Evolutionary conservation across 2,329 filamentous ascomycete species (phyloP).

Genomic region (Paecilomyces sp.): DNA sequence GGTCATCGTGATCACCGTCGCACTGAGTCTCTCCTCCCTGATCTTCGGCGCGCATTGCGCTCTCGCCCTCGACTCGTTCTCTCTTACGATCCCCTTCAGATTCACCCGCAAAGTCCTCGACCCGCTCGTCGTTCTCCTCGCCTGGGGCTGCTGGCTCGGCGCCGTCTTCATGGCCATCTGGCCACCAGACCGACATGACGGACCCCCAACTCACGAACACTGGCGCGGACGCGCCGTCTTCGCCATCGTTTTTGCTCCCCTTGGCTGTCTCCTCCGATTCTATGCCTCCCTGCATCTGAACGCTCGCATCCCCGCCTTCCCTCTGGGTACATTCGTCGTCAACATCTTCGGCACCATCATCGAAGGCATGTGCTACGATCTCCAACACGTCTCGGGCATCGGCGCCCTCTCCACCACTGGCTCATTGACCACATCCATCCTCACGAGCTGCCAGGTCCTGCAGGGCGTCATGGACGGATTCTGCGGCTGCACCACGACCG

Average conservation of each 20-base stretch:
- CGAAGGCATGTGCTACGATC: conserved; percentile 68
- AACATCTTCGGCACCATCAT: conserved; percentile 73
- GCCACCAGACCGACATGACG: conserved; percentile 52
- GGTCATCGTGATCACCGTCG: conserved; percentile 64
- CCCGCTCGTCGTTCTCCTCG: conserved; percentile 56
- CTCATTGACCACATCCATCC: conserved; percentile 18
- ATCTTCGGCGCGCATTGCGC: conserved; percentile 70
- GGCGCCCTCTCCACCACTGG: conserved; percentile 41
- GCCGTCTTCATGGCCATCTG: conserved; percentile 65
- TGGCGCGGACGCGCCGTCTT: conserved; percentile 76
- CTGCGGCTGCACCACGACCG: conserved; percentile 59
- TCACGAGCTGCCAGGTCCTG: conserved; percentile 59
- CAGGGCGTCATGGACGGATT: conserved; percentile 62
- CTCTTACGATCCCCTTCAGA: conserved; percentile 53
- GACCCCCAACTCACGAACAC: conserved; percentile 32
- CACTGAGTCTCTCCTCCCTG: conserved; percentile 63
- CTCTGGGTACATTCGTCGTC: conserved; percentile 75
- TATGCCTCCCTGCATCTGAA: conserved; percentile 69
- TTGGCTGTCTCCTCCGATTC: conserved; percentile 70
- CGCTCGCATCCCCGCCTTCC: conserved; percentile 58
- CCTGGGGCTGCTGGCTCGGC: conserved; percentile 69
- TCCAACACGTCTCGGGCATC: conserved; percentile 57
- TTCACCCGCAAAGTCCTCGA: conserved; percentile 58
- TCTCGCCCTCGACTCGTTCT: conserved; percentile 49
- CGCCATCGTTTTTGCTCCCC: conserved; percentile 71